These are phyloP conservation scores for Neurospora sp. DNA, from an alignment of 495 filamentous ascomycete species.

Conservation along the genomic window DNA sequence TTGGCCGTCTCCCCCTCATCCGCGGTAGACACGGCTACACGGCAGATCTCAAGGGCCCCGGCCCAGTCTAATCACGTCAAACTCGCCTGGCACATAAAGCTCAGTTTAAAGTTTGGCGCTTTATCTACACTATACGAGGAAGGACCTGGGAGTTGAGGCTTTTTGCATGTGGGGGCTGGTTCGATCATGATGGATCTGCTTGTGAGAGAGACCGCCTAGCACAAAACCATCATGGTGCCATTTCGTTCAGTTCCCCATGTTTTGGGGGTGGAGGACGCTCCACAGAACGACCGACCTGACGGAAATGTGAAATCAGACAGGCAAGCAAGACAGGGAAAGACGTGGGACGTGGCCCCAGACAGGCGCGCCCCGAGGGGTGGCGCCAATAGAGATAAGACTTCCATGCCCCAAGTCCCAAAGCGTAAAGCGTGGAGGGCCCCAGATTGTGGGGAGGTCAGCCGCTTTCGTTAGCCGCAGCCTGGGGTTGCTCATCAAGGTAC, in stretches of 20 bases:
- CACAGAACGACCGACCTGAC: neutral
- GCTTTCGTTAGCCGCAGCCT: neutral
- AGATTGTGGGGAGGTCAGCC: constrained; percentile 7
- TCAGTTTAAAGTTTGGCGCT: neutral
- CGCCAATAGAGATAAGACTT: constrained; percentile 19
- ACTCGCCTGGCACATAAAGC: neutral
- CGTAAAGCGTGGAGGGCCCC: constrained; percentile 12
- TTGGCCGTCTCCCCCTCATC: neutral
- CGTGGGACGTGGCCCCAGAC: constrained; percentile 12
- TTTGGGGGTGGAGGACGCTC: neutral
- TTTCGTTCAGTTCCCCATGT: neutral
- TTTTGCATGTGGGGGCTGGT: neutral
- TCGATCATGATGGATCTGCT: neutral
- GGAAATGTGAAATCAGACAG: neutral
- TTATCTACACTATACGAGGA: neutral
- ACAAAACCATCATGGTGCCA: constrained; percentile 1
- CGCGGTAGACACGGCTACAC: neutral
- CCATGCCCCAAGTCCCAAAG: neutral
- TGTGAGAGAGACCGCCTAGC: neutral
- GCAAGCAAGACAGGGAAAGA: neutral
- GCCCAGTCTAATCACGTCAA: neutral
- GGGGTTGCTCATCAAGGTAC: neutral
- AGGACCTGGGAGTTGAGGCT: neutral
- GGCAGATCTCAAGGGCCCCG: neutral
- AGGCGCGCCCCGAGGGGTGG: constrained; percentile 13